phyloP scores from a whole-genome alignment of 2,329 filamentous ascomycete species.

The Metarhizium robertsii region DNA sequence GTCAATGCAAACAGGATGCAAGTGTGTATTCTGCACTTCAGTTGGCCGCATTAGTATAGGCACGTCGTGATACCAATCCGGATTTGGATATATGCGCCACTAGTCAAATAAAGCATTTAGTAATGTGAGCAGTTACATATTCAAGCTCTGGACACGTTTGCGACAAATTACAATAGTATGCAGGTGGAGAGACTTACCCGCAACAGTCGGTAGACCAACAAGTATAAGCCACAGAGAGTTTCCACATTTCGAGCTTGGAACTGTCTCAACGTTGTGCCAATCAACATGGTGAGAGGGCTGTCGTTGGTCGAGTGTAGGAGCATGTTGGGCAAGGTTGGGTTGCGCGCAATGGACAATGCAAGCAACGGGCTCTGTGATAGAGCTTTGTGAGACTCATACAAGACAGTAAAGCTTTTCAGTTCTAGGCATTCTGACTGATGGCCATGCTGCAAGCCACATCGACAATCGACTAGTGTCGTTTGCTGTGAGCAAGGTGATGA shows the following conservation, averaged over 20 bases:
- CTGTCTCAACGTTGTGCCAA: constrained; percentile 14
- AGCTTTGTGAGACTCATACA: constrained; percentile 15
- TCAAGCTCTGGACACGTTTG: too few species aligned
- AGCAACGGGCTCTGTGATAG: constrained; percentile 11
- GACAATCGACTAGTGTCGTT: constrained; percentile 13
- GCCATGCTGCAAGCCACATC: constrained; percentile 16
- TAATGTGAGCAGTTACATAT: too few species aligned
- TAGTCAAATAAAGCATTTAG: constrained; percentile 2
- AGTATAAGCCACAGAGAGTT: constrained; percentile 15
- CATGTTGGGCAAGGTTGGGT: constrained; percentile 14
- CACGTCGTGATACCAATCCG: constrained; percentile 12
- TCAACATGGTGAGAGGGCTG: constrained; percentile 13
- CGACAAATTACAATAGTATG: background rate
- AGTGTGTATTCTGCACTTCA: constrained; percentile 12
- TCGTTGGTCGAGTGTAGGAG: constrained; percentile 14
- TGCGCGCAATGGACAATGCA: constrained; percentile 12
- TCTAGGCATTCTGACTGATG: constrained; percentile 14
- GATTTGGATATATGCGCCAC: constrained; percentile 16
- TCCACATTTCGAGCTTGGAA: constrained; percentile 15
- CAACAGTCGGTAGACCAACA: constrained; percentile 15
- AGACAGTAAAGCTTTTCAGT: constrained; percentile 14
- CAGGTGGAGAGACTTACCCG: constrained; percentile 9
- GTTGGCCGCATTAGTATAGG: constrained; percentile 14
- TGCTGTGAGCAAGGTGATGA: constrained; percentile 7
- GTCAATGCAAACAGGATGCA: constrained; percentile 15